A percentile compares a stretch with the other conserved stretches of the same genome.
Conservation (phyloP, 106 monocot genomes). For the Allium fistulosum region DNA sequence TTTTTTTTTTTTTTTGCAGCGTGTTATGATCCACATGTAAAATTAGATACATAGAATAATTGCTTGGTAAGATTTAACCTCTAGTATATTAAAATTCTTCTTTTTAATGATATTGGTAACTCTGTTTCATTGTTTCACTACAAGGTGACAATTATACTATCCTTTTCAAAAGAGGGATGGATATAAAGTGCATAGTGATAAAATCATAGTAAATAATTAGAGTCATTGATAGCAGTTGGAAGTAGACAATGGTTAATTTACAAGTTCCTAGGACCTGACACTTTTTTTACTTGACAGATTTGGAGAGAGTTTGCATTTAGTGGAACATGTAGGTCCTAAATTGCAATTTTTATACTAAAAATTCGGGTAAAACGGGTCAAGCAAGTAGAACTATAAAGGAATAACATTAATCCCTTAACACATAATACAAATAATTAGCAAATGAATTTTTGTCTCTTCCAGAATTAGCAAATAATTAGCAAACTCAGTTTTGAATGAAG, state of each 20-base stretch:
- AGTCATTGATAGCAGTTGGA: neutral
- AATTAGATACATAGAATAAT: neutral
- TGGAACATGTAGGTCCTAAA: constrained; percentile 5
- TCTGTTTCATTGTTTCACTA: neutral
- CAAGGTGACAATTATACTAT: neutral
- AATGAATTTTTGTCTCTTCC: neutral
- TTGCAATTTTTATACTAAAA: neutral
- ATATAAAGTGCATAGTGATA: neutral
- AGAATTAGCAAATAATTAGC: neutral
- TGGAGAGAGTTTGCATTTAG: neutral
- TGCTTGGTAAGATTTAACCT: neutral
- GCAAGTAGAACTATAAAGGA: no score
- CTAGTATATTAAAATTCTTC: neutral
- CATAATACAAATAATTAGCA: neutral
- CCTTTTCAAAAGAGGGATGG: neutral
- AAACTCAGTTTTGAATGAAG: no score
- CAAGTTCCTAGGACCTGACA: constrained; percentile 7
- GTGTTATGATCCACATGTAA: neutral
- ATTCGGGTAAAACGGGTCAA: neutral
- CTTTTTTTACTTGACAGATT: constrained; percentile 4
- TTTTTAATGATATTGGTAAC: neutral
- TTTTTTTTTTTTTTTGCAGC: neutral
- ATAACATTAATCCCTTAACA: no score
- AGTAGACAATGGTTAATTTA: neutral
- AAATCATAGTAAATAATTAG: neutral